phyloP scores from a whole-genome alignment of 2,329 filamentous ascomycete genomes.

The Myriosclerotinia scirpicola region DNA sequence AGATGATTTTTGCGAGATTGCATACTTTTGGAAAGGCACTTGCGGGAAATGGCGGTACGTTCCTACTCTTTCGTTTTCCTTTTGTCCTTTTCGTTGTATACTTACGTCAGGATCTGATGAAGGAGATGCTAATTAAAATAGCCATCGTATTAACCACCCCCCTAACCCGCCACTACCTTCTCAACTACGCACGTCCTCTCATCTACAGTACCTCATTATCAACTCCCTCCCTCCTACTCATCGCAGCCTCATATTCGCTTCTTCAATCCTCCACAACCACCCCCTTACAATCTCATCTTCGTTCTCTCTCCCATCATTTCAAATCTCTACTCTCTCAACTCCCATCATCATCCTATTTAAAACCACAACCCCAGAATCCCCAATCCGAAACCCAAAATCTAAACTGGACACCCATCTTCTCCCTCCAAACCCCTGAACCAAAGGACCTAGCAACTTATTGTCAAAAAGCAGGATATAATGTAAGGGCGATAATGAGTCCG shows the following conservation, averaged over 20 bases:
- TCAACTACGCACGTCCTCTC: constrained; percentile 41
- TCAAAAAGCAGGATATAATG: constrained; percentile 57
- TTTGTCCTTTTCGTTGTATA: not conserved
- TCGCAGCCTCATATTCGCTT: constrained; percentile 47
- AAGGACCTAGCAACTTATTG: constrained; percentile 59
- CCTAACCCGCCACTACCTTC: constrained; percentile 32
- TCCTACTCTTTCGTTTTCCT: constrained; percentile 30
- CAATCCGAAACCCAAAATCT: constrained; percentile 29
- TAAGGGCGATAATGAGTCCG: constrained; percentile 66
- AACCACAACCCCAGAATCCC: constrained; percentile 43
- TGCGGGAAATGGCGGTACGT: constrained; percentile 42
- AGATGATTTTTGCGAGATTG: constrained; percentile 49
- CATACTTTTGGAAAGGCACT: constrained; percentile 57
- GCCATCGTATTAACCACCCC: constrained; percentile 33
- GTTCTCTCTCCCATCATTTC: constrained; percentile 1
- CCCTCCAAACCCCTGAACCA: constrained; percentile 58
- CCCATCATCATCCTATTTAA: constrained; percentile 21
- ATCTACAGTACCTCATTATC: constrained; percentile 47
- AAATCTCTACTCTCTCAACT: constrained; percentile 47
- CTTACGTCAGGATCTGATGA: not conserved
- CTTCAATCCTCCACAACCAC: constrained; percentile 52
- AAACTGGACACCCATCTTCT: constrained; percentile 61
- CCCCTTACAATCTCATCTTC: constrained; percentile 19
- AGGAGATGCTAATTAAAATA: constrained; percentile 42
- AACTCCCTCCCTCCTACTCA: constrained; percentile 45